phyloP scores from a whole-genome alignment of 2,329 filamentous ascomycete species.

The Pyrenochaeta sp. region DNA sequence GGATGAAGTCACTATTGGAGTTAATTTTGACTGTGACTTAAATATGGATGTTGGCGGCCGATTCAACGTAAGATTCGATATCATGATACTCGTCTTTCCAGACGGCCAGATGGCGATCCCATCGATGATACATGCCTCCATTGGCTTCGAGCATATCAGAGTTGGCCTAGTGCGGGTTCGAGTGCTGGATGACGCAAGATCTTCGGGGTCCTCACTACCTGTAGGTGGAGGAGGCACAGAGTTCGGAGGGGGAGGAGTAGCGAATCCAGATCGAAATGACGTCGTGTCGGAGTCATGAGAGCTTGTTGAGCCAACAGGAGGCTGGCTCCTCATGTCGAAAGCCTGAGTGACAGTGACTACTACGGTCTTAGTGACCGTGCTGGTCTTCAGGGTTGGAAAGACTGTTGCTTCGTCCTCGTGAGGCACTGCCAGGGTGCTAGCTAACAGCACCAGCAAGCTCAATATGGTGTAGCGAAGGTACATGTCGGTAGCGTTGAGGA shows the following conservation, averaged over 20 bases:
- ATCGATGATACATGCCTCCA: constrained; percentile 4
- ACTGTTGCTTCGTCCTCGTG: not conserved
- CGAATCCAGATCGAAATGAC: not conserved
- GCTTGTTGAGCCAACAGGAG: not conserved
- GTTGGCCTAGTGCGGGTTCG: not conserved
- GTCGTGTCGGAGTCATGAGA: not conserved
- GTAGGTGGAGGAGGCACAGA: not conserved
- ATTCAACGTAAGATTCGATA: not conserved
- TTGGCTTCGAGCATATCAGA: not conserved
- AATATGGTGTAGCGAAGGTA: not conserved
- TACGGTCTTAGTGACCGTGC: constrained; percentile 1
- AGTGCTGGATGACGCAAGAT: not conserved
- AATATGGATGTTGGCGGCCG: not conserved
- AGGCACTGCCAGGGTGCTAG: not conserved
- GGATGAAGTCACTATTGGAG: not conserved
- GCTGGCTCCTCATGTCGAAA: not conserved
- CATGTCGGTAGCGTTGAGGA: not conserved
- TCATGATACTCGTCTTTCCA: not conserved
- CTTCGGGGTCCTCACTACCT: not conserved
- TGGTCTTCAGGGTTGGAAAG: not conserved
- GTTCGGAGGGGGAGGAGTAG: not conserved
- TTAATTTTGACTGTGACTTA: not conserved
- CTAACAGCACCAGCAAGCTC: not conserved
- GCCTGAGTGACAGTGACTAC: constrained; percentile 3
- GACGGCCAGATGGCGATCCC: constrained; percentile 7